Evolutionary conservation across 129 eudicot genomes (phyloP).

Genomic region (Lonicera japonica): DNA sequence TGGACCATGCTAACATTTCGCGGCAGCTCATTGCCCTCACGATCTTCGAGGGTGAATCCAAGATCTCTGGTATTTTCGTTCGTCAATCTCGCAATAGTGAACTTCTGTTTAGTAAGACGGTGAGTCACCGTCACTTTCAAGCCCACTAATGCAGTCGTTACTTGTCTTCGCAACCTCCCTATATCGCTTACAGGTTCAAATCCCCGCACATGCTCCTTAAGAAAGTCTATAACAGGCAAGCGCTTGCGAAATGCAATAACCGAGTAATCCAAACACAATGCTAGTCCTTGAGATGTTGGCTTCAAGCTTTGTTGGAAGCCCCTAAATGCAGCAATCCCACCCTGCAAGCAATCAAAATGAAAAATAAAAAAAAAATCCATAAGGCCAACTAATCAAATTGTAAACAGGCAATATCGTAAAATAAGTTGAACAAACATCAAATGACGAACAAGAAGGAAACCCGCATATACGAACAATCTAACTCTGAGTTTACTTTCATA

Average conservation of each 20-base stretch:
- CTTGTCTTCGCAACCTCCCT: conserved; percentile 6
- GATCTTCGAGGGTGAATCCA: conserved; percentile 38
- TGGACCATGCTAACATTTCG: conserved; percentile 22
- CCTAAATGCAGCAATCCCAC: conserved; percentile 59
- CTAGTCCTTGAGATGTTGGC: conserved; percentile 53
- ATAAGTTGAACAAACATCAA: too few relatives aligned
- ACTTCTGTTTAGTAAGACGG: conserved; percentile 67
- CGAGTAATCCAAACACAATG: conserved; percentile 51
- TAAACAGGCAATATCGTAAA: too few relatives aligned
- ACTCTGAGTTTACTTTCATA: too few relatives aligned
- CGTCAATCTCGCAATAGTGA: conserved; percentile 40
- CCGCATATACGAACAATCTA: too few relatives aligned
- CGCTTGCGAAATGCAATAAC: conserved; percentile 54
- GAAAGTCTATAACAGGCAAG: conserved; percentile 60
- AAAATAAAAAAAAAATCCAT: too few relatives aligned
- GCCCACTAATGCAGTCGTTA: conserved; percentile 36
- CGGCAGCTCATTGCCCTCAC: conserved; percentile 30
- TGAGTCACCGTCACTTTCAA: conserved; percentile 58
- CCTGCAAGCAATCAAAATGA: conserved; percentile 20
- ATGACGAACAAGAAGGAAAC: too few relatives aligned
- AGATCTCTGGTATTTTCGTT: conserved; percentile 22
- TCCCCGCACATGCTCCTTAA: conserved; percentile 39
- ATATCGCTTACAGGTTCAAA: conserved; percentile 25
- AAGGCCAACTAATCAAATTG: too few relatives aligned
- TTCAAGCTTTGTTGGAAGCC: conserved; percentile 62